These are phyloP conservation scores for Penstemon barbatus DNA, from an alignment of 257 asterid species.

Conservation along the genomic window DNA sequence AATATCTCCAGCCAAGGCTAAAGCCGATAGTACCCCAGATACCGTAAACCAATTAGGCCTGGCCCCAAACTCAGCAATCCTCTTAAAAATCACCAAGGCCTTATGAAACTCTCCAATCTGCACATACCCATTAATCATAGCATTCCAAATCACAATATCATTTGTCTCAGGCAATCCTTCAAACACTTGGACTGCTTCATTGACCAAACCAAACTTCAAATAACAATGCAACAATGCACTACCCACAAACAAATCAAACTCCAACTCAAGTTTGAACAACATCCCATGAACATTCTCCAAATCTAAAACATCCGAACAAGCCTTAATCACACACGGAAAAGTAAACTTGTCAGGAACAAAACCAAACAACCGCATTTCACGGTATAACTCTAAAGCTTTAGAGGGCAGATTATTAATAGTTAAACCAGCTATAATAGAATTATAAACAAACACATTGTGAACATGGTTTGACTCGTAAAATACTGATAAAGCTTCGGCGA, in stretches of 20 bases:
- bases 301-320: constrained; percentile 42
- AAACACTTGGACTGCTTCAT: constrained; percentile 58
- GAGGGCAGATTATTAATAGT: constrained; percentile 38
- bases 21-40: constrained; percentile 68
- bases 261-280: constrained; percentile 59
- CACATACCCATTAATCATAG: constrained; percentile 80
- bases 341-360: constrained; percentile 76
- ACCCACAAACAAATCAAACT: constrained; percentile 59
- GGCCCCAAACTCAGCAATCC: constrained; percentile 52
- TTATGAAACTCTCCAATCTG: constrained; percentile 47
- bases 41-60: constrained; percentile 57
- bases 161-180: constrained; percentile 61
- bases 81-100: constrained; percentile 49
- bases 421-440: constrained; percentile 71
- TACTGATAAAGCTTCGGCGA: constrained; percentile 57
- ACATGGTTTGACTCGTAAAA: constrained; percentile 44
- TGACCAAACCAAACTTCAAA: constrained; percentile 49
- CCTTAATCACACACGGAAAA: constrained; percentile 79
- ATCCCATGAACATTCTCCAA: constrained; percentile 56
- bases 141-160: constrained; percentile 76
- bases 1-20: constrained; percentile 57
- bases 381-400: constrained; percentile 47
- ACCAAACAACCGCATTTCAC: constrained; percentile 52
- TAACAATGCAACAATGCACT: constrained; percentile 70
- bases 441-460: constrained; percentile 64